Evolutionary conservation across 2,329 filamentous ascomycete genomes (phyloP).

Genomic region (Alternaria ethzedia): DNA sequence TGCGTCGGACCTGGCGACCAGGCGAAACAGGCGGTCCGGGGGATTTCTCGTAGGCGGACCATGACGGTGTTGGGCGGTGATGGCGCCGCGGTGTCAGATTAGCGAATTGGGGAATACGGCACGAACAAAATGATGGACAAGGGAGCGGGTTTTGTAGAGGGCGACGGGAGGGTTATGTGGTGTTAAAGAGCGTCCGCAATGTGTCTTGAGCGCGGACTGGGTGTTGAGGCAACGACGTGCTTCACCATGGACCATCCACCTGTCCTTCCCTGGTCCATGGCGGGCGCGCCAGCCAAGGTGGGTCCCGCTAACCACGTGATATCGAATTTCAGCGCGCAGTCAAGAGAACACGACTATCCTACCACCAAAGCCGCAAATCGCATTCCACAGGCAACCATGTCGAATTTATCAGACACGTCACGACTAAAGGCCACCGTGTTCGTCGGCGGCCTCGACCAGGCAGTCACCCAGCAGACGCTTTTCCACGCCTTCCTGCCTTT

Average conservation of each 20-base stretch:
- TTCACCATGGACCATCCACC: conserved; percentile 42
- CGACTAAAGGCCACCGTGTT: conserved; percentile 92
- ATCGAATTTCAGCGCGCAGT: conserved; percentile 24
- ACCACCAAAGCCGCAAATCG: neutral
- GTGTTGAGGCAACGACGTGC: conserved; percentile 32
- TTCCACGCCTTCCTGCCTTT: conserved; percentile 96
- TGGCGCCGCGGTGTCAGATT: conserved; percentile 38
- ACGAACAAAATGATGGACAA: conserved; percentile 25
- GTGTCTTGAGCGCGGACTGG: conserved; percentile 23
- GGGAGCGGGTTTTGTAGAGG: conserved; percentile 15
- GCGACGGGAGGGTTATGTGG: conserved; percentile 21
- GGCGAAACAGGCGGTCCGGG: conserved; percentile 94
- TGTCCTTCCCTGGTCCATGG: conserved; percentile 41
- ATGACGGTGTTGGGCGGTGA: conserved; percentile 60
- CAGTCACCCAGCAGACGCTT: conserved; percentile 76
- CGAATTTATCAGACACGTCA: conserved; percentile 77
- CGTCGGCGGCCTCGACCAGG: conserved; percentile 83
- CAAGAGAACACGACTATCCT: conserved; percentile 2
- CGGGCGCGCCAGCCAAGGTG: conserved; percentile 18
- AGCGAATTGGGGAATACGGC: conserved; percentile 24
- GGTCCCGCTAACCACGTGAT: conserved; percentile 32
- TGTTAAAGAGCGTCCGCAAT: conserved; percentile 24
- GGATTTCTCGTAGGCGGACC: conserved; percentile 96
- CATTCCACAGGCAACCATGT: conserved; percentile 15
- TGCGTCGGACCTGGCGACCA: conserved; percentile 85